Percentiles rank a stretch among this genome's conserved stretches.
These are phyloP conservation scores for Lasiodiplodia gonubiensis DNA, from an alignment of 2,329 filamentous ascomycete species.

Conservation along the genomic window DNA sequence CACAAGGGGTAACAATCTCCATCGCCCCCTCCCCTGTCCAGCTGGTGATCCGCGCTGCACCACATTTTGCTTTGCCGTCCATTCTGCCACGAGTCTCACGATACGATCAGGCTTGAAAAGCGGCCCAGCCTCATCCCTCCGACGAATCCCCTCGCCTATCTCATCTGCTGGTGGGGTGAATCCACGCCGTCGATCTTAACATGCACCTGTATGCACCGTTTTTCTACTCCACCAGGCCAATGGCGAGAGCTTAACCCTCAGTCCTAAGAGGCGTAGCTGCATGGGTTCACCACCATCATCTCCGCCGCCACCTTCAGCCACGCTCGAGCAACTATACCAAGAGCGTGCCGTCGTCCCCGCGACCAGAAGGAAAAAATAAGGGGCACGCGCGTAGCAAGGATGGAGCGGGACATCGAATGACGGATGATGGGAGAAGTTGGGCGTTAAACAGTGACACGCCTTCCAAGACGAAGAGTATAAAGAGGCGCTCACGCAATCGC, in stretches of 20 bases:
- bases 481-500: background rate
- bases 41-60: conserved; percentile 1
- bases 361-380: background rate
- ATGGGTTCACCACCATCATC: conserved; percentile 18
- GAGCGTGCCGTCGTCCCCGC: background rate
- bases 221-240: background rate
- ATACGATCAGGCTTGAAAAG: conserved; percentile 6
- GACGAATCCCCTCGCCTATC: conserved; percentile 15
- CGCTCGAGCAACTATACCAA: background rate
- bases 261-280: background rate
- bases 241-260: background rate
- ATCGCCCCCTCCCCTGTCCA: background rate
- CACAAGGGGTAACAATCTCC: conserved; percentile 3
- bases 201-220: background rate
- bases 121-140: background rate
- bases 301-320: conserved; percentile 16
- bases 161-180: background rate
- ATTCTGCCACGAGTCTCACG: background rate
- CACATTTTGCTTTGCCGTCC: background rate
- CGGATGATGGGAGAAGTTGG: background rate
- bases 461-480: conserved; percentile 1
- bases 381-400: background rate
- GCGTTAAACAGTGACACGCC: background rate
- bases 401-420: conserved; percentile 5
- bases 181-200: background rate